phyloP scores from a whole-genome alignment of 352 stramenopile species.

The Phytophthora multivora region DNA sequence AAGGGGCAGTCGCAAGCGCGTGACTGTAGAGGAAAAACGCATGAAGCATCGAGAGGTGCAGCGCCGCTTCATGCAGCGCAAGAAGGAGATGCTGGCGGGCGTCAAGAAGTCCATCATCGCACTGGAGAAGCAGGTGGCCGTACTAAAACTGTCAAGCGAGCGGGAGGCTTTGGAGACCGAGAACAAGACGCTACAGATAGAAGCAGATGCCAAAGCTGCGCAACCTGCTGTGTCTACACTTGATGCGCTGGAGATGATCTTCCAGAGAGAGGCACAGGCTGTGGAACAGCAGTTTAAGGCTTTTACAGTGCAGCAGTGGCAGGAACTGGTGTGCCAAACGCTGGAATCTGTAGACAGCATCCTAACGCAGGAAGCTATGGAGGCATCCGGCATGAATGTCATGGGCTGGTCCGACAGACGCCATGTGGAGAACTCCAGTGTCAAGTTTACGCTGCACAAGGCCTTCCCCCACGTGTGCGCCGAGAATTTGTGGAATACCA shows the following conservation, averaged over 20 bases:
- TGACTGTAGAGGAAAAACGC: conserved; percentile 43
- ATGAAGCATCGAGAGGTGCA: conserved; percentile 61
- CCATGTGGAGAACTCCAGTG: conserved; percentile 39
- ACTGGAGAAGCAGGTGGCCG: conserved; percentile 42
- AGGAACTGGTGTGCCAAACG: conserved; percentile 40
- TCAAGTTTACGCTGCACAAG: conserved; percentile 61
- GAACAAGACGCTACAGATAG: conserved; percentile 34
- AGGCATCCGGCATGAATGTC: conserved; percentile 41
- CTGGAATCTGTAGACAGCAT: conserved; percentile 38
- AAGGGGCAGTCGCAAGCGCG: conserved; percentile 28
- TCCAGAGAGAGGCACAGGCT: conserved; percentile 35
- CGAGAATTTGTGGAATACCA: conserved; percentile 47
- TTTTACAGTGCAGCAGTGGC: conserved; percentile 39
- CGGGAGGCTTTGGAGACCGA: conserved; percentile 40
- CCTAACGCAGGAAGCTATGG: conserved; percentile 35
- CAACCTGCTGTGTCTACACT: conserved; percentile 12
- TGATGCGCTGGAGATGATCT: conserved; percentile 34
- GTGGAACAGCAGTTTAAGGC: conserved; percentile 39
- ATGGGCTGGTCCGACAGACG: conserved; percentile 53
- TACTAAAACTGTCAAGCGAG: conserved; percentile 46
- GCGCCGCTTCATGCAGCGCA: conserved; percentile 57
- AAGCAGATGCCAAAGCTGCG: conserved; percentile 12
- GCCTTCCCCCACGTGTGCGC: conserved; percentile 50
- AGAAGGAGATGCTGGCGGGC: conserved; percentile 44
- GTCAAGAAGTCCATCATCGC: conserved; percentile 40